These are phyloP conservation scores for Chaetomium strumarium DNA, from an alignment of 2,329 filamentous ascomycete species.

Conservation along the genomic window DNA sequence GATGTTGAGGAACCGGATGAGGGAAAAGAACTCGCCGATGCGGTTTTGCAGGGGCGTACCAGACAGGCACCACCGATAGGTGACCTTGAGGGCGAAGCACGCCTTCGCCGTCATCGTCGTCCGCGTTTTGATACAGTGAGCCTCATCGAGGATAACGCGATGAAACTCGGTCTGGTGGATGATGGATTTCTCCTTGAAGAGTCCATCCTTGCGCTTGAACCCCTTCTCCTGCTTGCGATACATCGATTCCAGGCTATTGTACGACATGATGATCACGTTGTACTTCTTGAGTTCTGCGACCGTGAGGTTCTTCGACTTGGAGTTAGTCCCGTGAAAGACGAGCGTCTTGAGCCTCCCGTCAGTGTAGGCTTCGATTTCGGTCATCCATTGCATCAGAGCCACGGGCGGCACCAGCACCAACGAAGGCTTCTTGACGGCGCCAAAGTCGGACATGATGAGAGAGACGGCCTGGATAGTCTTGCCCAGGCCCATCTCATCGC, in stretches of 20 bases:
- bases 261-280: slow-evolving; percentile 96
- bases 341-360: slow-evolving; percentile 85
- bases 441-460: slow-evolving; percentile 92
- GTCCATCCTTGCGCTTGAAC: slow-evolving; percentile 70
- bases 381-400: slow-evolving; percentile 91
- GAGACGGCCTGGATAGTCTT: slow-evolving; percentile 99
- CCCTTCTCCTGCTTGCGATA: slow-evolving; percentile 90
- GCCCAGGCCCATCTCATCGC: slow-evolving; percentile 97
- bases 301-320: slow-evolving; percentile 71
- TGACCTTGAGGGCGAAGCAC: slow-evolving; percentile 82
- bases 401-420: slow-evolving; percentile 89
- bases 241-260: slow-evolving; percentile 84
- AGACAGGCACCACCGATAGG: slow-evolving; percentile 91
- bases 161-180: slow-evolving; percentile 87
- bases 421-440: slow-evolving; percentile 70
- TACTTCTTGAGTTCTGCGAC: slow-evolving; percentile 71
- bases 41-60: slow-evolving; percentile 95
- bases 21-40: slow-evolving; percentile 94
- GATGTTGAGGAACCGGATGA: slow-evolving; percentile 86
- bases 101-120: slow-evolving; percentile 90
- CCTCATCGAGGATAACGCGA: slow-evolving; percentile 84
- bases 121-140: slow-evolving; percentile 80
- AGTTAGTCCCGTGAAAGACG: slow-evolving; percentile 81
- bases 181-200: slow-evolving; percentile 71
- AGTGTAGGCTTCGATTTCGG: slow-evolving; percentile 74